Evolutionary conservation across 176 grass and related monocot genomes (phyloP).

Genomic region (Rhynchospora tenuis): DNA sequence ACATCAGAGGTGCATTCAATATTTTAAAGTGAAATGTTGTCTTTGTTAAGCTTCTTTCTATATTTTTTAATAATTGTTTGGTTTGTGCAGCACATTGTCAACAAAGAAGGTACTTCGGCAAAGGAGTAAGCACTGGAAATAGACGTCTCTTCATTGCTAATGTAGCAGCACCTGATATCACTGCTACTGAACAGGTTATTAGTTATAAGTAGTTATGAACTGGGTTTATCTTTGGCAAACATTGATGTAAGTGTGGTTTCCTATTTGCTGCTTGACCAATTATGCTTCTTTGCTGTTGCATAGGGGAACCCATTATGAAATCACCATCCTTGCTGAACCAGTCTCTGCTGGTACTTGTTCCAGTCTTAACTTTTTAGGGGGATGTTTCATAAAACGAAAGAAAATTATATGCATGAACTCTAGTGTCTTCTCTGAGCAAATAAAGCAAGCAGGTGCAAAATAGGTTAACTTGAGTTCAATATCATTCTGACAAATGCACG

Average conservation of each 20-base stretch:
- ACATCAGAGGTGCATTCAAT: neutral
- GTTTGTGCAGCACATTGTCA: constrained; percentile 17
- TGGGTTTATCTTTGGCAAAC: neutral
- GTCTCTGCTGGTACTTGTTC: neutral
- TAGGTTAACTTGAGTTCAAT: neutral
- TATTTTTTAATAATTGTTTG: neutral
- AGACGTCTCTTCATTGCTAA: constrained; percentile 20
- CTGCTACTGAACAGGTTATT: constrained; percentile 23
- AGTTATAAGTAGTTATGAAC: neutral
- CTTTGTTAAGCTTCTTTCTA: neutral
- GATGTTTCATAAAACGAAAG: neutral
- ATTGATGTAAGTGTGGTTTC: neutral
- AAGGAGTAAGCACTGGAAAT: constrained; percentile 8
- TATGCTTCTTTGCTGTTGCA: neutral
- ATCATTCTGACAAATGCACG: neutral
- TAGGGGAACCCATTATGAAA: neutral
- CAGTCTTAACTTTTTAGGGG: neutral
- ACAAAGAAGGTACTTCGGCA: constrained; percentile 13
- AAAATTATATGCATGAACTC: neutral
- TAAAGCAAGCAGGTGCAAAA: neutral
- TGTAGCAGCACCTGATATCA: constrained; percentile 25
- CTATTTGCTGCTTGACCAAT: neutral
- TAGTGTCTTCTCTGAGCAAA: neutral
- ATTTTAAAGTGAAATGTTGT: neutral
- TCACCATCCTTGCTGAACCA: neutral